Percentiles rank a stretch among this genome's conserved stretches.
These are phyloP conservation scores for Oryza glaberrima DNA, from an alignment of 176 grass and related monocot genomes.

Conservation along the genomic window DNA sequence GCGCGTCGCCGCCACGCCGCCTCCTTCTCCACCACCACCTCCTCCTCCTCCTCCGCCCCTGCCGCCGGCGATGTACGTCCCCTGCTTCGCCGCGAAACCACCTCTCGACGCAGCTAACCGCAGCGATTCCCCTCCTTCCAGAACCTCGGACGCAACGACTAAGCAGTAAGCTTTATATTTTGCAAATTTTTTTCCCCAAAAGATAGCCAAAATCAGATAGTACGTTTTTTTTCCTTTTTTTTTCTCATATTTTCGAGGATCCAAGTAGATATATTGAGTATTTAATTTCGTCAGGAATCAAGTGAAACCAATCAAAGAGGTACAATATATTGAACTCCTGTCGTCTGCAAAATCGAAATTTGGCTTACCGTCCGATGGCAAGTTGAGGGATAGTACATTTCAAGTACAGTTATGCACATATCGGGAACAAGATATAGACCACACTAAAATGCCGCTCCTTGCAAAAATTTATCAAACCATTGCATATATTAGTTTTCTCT, in stretches of 20 bases:
- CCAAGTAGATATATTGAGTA: no score
- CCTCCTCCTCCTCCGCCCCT: not conserved
- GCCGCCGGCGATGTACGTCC: not conserved
- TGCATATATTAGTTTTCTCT: not conserved
- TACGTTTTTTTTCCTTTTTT: no score
- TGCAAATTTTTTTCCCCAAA: not conserved
- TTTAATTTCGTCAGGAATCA: not conserved
- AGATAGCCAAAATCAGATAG: not conserved
- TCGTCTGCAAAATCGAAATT: not conserved
- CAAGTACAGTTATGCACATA: not conserved
- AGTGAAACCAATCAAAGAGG: no score
- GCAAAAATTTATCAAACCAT: not conserved
- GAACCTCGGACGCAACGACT: conserved; percentile 5
- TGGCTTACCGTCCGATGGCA: not conserved
- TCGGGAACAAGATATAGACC: conserved; percentile 16
- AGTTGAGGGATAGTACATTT: not conserved
- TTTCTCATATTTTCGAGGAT: no score
- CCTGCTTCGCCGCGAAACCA: not conserved
- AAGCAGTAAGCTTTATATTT: conserved; percentile 31
- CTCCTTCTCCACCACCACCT: not conserved
- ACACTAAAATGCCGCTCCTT: not conserved
- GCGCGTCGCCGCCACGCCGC: not conserved
- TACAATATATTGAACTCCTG: no score
- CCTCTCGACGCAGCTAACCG: not conserved
- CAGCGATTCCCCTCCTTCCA: conserved; percentile 19